Conservation (phyloP, 768 basidiomycete species). For the Leccinum longicurvipes region DNA sequence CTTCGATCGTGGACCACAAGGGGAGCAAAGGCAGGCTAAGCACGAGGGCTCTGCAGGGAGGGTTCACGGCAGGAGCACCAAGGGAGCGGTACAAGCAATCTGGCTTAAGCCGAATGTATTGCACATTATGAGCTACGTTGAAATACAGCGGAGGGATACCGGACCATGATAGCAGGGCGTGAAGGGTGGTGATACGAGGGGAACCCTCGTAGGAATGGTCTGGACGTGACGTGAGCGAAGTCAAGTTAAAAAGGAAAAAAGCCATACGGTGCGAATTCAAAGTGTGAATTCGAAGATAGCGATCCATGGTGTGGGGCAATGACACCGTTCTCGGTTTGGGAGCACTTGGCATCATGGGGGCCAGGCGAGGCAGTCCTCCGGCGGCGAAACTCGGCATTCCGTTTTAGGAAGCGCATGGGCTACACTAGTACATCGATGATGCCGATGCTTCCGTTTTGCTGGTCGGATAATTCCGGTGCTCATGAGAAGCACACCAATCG, state of each 20-base stretch:
- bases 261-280: slow-evolving; percentile 19
- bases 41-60: slow-evolving; percentile 11
- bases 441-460: too few species aligned
- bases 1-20: slow-evolving; percentile 30
- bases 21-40: slow-evolving; percentile 24
- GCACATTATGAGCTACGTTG: slow-evolving; percentile 26
- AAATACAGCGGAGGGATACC: slow-evolving; percentile 19
- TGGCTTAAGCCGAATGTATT: slow-evolving; percentile 18
- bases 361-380: slow-evolving; percentile 18
- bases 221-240: slow-evolving; percentile 4
- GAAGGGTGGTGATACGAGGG: slow-evolving; percentile 21
- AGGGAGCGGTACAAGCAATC: slow-evolving; percentile 17
- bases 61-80: slow-evolving; percentile 22
- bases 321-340: slow-evolving; percentile 29
- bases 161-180: slow-evolving; percentile 25
- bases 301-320: slow-evolving; percentile 22
- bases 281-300: too few species aligned
- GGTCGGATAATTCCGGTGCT: too few species aligned
- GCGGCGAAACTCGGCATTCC: too few species aligned
- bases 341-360: slow-evolving; percentile 21
- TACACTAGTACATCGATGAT: too few species aligned
- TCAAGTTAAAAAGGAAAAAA: neutral
- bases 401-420: too few species aligned
- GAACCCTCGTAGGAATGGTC: slow-evolving; percentile 13
- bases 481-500: too few species aligned